A percentile compares a stretch with the other conserved stretches of the same genome.
Evolutionary conservation across 352 stramenopile species (phyloP).

Genomic region (Phytophthora vignae): DNA sequence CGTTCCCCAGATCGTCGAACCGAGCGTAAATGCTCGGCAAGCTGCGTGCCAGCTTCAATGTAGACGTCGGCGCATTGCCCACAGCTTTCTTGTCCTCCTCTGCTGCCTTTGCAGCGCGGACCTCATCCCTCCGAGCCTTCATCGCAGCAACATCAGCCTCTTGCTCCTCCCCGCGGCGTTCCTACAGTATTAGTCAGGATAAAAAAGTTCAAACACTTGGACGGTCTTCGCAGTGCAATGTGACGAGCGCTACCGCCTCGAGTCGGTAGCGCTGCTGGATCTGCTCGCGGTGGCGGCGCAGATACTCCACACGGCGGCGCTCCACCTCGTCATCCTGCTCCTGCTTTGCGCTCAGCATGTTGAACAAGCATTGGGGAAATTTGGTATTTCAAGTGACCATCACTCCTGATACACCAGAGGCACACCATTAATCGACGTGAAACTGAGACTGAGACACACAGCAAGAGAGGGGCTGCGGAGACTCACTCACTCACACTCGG

Average conservation of each 20-base stretch:
- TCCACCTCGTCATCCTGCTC: constrained; percentile 41
- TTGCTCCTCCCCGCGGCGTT: constrained; percentile 44
- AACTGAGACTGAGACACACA: constrained; percentile 17
- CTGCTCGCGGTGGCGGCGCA: constrained; percentile 52
- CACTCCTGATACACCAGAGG: constrained; percentile 18
- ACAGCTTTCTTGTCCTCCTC: constrained; percentile 9
- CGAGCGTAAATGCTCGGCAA: constrained; percentile 56
- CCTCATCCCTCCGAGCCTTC: constrained; percentile 34
- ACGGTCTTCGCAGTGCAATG: not conserved
- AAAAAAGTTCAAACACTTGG: not conserved
- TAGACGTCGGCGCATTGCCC: not conserved
- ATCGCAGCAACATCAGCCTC: constrained; percentile 40
- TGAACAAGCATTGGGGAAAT: not conserved
- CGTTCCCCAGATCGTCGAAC: constrained; percentile 50
- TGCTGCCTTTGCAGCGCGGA: constrained; percentile 14
- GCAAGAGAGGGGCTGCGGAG: not conserved
- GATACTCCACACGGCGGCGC: constrained; percentile 44
- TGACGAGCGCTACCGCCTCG: constrained; percentile 50
- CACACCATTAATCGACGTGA: constrained; percentile 29
- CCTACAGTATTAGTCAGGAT: constrained; percentile 23
- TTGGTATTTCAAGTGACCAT: constrained; percentile 9
- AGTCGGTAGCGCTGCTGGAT: constrained; percentile 65
- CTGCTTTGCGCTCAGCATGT: constrained; percentile 2
- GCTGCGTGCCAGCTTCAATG: constrained; percentile 1
- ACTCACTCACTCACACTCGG: not conserved